Conservation (phyloP, 2,329 filamentous ascomycete genomes). For the Colletotrichum sp. region DNA sequence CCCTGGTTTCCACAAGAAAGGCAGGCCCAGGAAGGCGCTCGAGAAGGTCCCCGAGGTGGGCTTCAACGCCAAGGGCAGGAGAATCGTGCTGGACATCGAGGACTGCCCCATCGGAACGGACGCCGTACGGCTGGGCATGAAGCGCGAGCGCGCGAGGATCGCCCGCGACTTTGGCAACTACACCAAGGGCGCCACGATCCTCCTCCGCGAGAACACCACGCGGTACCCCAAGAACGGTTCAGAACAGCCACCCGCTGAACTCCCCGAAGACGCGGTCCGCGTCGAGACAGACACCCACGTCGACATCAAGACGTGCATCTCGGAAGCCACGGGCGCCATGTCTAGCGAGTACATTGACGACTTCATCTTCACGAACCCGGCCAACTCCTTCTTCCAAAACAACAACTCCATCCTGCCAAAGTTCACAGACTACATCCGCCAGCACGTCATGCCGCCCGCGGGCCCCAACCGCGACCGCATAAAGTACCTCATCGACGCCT, state of each 20-base stretch:
- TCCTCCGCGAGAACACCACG: constrained; percentile 84
- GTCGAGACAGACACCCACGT: constrained; percentile 65
- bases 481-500: constrained; percentile 94
- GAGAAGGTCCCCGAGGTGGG: constrained; percentile 79
- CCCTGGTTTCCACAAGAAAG: constrained; percentile 55
- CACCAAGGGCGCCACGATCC: constrained; percentile 82
- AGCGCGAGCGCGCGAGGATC: constrained; percentile 79
- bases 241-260: constrained; percentile 27
- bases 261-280: constrained; percentile 46
- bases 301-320: constrained; percentile 88
- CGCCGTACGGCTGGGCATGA: constrained; percentile 80
- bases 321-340: constrained; percentile 77
- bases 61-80: constrained; percentile 86
- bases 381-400: constrained; percentile 98
- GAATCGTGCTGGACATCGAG: constrained; percentile 88
- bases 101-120: constrained; percentile 96
- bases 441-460: constrained; percentile 69
- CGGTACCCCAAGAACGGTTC: constrained; percentile 61
- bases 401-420: constrained; percentile 95
- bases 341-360: constrained; percentile 88
- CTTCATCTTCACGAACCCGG: constrained; percentile 88
- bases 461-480: constrained; percentile 49
- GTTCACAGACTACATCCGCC: constrained; percentile 87
- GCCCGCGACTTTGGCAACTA: constrained; percentile 73
- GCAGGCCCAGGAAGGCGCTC: constrained; percentile 54